phyloP scores from a whole-genome alignment of 371 early-diverging fungal genomes.

The Mucor plumbeus region DNA sequence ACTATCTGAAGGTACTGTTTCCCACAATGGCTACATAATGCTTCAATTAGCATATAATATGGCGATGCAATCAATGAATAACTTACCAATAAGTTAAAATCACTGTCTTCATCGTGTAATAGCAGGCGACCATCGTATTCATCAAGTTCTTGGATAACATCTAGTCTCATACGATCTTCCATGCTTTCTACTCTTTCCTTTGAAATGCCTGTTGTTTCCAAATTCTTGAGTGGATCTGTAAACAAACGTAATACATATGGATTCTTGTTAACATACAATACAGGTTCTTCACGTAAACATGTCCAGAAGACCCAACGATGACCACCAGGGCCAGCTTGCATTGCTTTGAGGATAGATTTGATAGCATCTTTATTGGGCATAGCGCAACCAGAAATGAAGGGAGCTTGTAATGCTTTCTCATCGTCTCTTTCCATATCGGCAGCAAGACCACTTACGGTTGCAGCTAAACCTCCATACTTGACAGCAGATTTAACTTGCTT shows the following conservation, averaged over 20 bases:
- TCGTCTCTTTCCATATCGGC: slow-evolving; percentile 49
- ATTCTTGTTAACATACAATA: slow-evolving; percentile 65
- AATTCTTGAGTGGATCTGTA: slow-evolving; percentile 63
- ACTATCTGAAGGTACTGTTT: slow-evolving; percentile 51
- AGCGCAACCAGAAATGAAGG: slow-evolving; percentile 38
- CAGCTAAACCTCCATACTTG: slow-evolving; percentile 54
- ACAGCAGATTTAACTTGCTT: slow-evolving; percentile 47
- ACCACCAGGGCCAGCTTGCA: slow-evolving; percentile 58
- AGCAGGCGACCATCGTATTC: slow-evolving; percentile 57
- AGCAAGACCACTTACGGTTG: slow-evolving; percentile 50
- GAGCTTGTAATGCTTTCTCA: slow-evolving; percentile 15
- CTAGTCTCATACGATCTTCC: slow-evolving; percentile 64
- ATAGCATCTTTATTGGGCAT: slow-evolving; percentile 69
- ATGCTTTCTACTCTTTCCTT: slow-evolving; percentile 67
- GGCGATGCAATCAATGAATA: neutral
- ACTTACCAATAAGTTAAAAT: slow-evolving; percentile 56
- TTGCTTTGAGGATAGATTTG: slow-evolving; percentile 42
- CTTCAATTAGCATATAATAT: neutral
- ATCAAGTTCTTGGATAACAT: slow-evolving; percentile 58
- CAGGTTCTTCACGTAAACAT: slow-evolving; percentile 74
- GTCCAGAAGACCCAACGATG: slow-evolving; percentile 62
- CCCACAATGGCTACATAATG: slow-evolving; percentile 61
- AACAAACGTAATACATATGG: slow-evolving; percentile 67
- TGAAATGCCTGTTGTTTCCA: slow-evolving; percentile 69
- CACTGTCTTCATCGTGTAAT: slow-evolving; percentile 62